phyloP scores from a whole-genome alignment of 495 filamentous ascomycete genomes.

The Aspergillus nanangensis region DNA sequence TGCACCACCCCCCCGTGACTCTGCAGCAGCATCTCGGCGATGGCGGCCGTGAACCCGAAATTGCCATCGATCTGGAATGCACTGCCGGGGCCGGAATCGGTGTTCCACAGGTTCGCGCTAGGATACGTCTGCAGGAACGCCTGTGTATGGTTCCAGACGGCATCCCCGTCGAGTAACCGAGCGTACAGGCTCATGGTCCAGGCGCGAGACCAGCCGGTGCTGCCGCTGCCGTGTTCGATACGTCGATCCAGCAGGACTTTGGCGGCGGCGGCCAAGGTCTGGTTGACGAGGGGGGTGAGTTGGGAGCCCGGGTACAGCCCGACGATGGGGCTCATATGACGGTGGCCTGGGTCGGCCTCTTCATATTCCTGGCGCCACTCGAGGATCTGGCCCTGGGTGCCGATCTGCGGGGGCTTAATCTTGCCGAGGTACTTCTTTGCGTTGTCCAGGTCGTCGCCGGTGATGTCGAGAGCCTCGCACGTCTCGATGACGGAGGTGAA shows the following conservation, averaged over 20 bases:
- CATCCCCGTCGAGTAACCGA: slow-evolving; percentile 24
- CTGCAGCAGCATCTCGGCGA: slow-evolving; percentile 26
- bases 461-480: slow-evolving; percentile 16
- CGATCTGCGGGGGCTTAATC: slow-evolving; percentile 16
- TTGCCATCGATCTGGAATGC: slow-evolving; percentile 32
- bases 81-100: slow-evolving; percentile 6
- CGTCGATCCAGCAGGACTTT: slow-evolving; percentile 19
- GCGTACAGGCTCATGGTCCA: slow-evolving; percentile 35
- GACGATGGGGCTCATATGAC: slow-evolving; percentile 33
- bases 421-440: slow-evolving; percentile 7
- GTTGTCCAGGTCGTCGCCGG: slow-evolving; percentile 1
- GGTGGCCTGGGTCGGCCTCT: slow-evolving; percentile 31
- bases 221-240: slow-evolving; percentile 25
- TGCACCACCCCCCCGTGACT: slow-evolving; percentile 18
- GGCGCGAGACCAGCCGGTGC: slow-evolving; percentile 32
- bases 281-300: slow-evolving; percentile 14
- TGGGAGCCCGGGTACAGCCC: slow-evolving; percentile 26
- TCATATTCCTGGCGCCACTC: slow-evolving; percentile 39
- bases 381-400: slow-evolving; percentile 32
- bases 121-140: slow-evolving; percentile 8
- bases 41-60: slow-evolving; percentile 21
- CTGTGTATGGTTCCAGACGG: slow-evolving; percentile 15
- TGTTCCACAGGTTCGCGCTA: slow-evolving; percentile 13
- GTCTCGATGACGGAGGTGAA: slow-evolving; percentile 22
- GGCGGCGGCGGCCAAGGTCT: slow-evolving; percentile 18